Percentiles rank a stretch among this genome's conserved stretches.
These are phyloP conservation scores for Rhizopus delemar DNA, from an alignment of 371 early-diverging fungal genomes.

Conservation along the genomic window DNA sequence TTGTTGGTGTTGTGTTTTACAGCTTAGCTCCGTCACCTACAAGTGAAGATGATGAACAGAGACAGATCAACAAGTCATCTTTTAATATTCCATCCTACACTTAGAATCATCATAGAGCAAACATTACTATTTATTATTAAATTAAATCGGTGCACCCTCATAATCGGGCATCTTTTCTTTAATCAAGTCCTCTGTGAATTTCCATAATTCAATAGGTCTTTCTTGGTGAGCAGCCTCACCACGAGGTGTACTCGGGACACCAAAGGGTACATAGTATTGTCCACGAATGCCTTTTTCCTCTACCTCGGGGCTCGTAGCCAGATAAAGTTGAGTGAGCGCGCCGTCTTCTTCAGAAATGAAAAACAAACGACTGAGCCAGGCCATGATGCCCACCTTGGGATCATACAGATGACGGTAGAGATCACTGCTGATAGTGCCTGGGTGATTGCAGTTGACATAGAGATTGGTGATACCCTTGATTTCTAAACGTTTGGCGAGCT, in stretches of 20 bases:
- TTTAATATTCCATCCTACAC: neutral
- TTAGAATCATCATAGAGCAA: neutral
- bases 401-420: constrained; percentile 39
- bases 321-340: constrained; percentile 62
- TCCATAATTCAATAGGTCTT: constrained; percentile 37
- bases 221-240: constrained; percentile 25
- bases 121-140: neutral
- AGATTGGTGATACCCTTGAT: constrained; percentile 39
- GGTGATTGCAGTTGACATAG: constrained; percentile 67
- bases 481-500: constrained; percentile 41
- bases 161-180: constrained; percentile 42
- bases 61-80: neutral
- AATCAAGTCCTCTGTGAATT: constrained; percentile 38
- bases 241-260: constrained; percentile 2
- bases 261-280: constrained; percentile 24
- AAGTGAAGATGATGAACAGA: constrained; percentile 11
- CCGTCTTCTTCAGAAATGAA: constrained; percentile 48
- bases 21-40: constrained; percentile 28
- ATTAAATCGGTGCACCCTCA: constrained; percentile 31
- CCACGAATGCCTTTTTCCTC: constrained; percentile 9
- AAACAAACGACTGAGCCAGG: constrained; percentile 7
- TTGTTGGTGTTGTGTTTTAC: constrained; percentile 31
- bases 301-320: constrained; percentile 65
- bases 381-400: neutral
- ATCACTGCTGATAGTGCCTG: constrained; percentile 66